Evolutionary conservation across 1,139 yeast species (phyloP).

Genomic region (Suhomyces guaymorum): DNA sequence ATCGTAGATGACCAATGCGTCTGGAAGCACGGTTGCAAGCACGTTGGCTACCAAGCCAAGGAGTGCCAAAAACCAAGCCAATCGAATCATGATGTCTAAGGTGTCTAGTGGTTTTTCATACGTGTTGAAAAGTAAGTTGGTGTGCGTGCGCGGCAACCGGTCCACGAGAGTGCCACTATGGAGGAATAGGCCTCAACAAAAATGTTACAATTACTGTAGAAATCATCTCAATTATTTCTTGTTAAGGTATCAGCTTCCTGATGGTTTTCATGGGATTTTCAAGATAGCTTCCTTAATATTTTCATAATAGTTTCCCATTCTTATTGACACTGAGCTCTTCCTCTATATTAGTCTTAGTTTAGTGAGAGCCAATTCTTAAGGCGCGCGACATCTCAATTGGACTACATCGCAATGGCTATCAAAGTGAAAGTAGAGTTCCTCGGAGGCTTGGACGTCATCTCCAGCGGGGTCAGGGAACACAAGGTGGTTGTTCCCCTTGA

Average conservation of each 20-base stretch:
- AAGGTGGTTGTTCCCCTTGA: slow-evolving; percentile 40
- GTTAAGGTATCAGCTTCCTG: no score
- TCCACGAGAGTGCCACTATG: no score
- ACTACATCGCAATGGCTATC: slow-evolving; percentile 16
- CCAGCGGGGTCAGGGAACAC: slow-evolving; percentile 52
- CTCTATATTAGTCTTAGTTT: no score
- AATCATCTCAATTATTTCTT: no score
- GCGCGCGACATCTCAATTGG: no score
- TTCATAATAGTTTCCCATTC: no score
- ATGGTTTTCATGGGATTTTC: no score
- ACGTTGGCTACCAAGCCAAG: slow-evolving; percentile 7
- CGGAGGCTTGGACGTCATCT: slow-evolving; percentile 74
- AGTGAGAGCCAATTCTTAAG: slow-evolving; percentile 3
- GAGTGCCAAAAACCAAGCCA: slow-evolving; percentile 11
- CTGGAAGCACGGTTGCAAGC: slow-evolving; percentile 5
- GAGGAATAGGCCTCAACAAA: no score
- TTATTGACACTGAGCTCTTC: no score
- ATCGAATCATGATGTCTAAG: slow-evolving; percentile 11
- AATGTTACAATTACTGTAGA: no score
- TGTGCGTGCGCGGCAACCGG: slow-evolving; percentile 1
- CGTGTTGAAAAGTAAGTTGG: slow-evolving; percentile 12
- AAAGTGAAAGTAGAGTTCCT: slow-evolving; percentile 25
- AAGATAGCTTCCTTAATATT: no score
- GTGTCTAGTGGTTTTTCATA: slow-evolving; percentile 7
- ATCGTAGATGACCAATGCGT: slow-evolving; percentile 34